Percentiles rank a stretch among this genome's conserved stretches.
These are phyloP conservation scores for Verticillium nonalfalfae DNA, from an alignment of 2,329 filamentous ascomycete genomes.

Conservation along the genomic window DNA sequence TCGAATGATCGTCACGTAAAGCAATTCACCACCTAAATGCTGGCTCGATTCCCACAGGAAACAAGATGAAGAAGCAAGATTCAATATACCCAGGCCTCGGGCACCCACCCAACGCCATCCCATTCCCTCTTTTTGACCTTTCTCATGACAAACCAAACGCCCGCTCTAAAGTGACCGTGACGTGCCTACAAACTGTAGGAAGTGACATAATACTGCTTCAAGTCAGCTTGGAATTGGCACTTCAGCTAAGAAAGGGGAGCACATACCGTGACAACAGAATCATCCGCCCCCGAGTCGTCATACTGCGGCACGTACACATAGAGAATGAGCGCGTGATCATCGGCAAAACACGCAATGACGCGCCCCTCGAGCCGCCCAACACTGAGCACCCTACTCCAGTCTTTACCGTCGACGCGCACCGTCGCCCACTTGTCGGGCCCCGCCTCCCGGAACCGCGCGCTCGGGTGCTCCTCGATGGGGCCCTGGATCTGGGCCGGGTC, in stretches of 20 bases:
- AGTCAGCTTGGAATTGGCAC: constrained; percentile 2
- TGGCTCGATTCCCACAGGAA: neutral
- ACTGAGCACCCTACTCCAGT: constrained; percentile 92
- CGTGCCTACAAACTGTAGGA: constrained; percentile 24
- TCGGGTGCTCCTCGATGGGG: constrained; percentile 73
- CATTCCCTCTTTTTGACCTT: neutral
- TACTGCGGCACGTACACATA: constrained; percentile 75
- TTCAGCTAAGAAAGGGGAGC: neutral
- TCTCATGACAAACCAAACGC: neutral
- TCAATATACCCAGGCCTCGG: neutral
- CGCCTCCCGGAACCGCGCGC: constrained; percentile 67
- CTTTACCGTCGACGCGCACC: constrained; percentile 84
- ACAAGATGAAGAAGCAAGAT: neutral
- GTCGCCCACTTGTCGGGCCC: constrained; percentile 82
- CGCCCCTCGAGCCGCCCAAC: constrained; percentile 83
- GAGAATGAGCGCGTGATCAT: constrained; percentile 73
- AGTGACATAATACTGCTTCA: constrained; percentile 28
- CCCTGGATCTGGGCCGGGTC: constrained; percentile 70
- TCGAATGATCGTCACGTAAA: neutral
- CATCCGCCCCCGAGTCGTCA: constrained; percentile 58
- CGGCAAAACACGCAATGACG: constrained; percentile 85
- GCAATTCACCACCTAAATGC: neutral
- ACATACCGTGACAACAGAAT: constrained; percentile 70
- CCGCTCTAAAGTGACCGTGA: neutral
- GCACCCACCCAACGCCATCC: neutral